phyloP scores from a whole-genome alignment of 495 filamentous ascomycete species.

The Penicillium cosmopolitanum region DNA sequence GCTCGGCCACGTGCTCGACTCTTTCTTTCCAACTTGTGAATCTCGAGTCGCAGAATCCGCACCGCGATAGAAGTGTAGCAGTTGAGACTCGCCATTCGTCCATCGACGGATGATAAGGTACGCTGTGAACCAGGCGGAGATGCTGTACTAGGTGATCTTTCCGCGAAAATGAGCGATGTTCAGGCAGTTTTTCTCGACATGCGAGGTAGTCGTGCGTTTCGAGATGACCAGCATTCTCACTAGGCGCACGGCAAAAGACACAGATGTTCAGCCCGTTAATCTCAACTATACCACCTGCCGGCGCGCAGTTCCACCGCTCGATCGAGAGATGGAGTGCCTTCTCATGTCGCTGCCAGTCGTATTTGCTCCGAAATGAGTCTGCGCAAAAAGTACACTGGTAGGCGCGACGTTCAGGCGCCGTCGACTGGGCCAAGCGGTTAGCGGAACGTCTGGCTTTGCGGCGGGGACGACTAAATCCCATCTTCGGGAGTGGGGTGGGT shows the following conservation, averaged over 20 bases:
- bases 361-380: constrained; percentile 74
- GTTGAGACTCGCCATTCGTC: constrained; percentile 67
- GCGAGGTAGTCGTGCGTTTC: constrained; percentile 63
- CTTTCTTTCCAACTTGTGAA: constrained; percentile 62
- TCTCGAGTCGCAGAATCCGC: constrained; percentile 63
- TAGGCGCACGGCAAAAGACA: constrained; percentile 18
- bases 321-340: constrained; percentile 74
- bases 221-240: constrained; percentile 22
- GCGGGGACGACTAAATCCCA: constrained; percentile 10
- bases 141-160: constrained; percentile 82
- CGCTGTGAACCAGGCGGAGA: constrained; percentile 68
- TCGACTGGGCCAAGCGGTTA: not conserved
- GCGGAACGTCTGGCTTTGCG: constrained; percentile 7
- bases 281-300: constrained; percentile 48
- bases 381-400: constrained; percentile 79
- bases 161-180: constrained; percentile 71
- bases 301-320: constrained; percentile 74
- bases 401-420: not conserved
- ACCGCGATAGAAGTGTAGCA: constrained; percentile 60
- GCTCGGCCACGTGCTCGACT: constrained; percentile 63
- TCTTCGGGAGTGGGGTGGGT: constrained; percentile 9
- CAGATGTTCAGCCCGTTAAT: constrained; percentile 55
- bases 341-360: constrained; percentile 81
- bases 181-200: constrained; percentile 63
- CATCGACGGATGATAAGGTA: constrained; percentile 64